These are phyloP conservation scores for Malbranchea zuffiana DNA, from an alignment of 2,329 filamentous ascomycete species.

Conservation along the genomic window DNA sequence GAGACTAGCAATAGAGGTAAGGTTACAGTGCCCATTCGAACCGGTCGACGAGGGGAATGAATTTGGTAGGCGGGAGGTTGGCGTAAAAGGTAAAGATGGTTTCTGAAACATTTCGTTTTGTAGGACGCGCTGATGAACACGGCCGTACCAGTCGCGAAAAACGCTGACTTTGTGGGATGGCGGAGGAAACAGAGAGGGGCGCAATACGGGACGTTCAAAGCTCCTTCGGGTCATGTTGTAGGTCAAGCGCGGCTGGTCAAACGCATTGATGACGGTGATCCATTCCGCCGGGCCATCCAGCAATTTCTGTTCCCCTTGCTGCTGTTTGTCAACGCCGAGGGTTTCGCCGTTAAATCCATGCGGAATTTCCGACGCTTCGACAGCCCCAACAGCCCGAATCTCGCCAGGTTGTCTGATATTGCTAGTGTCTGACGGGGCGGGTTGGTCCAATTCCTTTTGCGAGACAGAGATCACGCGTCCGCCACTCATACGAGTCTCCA, in stretches of 20 bases:
- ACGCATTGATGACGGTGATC: conserved; percentile 74
- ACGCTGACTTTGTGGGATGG: conserved; percentile 72
- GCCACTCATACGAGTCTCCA: conserved; percentile 85
- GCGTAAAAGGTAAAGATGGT: conserved; percentile 46
- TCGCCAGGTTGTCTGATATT: neutral
- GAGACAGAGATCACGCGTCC: conserved; percentile 41
- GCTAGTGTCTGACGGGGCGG: neutral
- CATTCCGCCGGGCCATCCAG: conserved; percentile 57
- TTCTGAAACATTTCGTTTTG: conserved; percentile 83
- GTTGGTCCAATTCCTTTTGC: neutral
- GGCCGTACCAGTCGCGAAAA: conserved; percentile 82
- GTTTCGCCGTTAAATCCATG: too few relatives aligned
- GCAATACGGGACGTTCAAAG: conserved; percentile 62
- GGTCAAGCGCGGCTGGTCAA: conserved; percentile 58
- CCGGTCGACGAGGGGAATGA: conserved; percentile 43
- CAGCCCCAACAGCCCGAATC: neutral
- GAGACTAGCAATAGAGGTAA: conserved; percentile 71
- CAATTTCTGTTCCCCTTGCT: too few relatives aligned
- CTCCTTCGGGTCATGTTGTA: conserved; percentile 61
- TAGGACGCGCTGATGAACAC: conserved; percentile 82
- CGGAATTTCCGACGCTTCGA: too few relatives aligned
- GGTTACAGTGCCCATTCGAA: conserved; percentile 56
- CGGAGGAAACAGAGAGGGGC: conserved; percentile 61
- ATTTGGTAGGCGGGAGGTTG: conserved; percentile 44
- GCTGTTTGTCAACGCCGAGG: too few relatives aligned